Base-by-base conservation (phyloP, 345 rosid species). In the Citrus maxima region DNA sequence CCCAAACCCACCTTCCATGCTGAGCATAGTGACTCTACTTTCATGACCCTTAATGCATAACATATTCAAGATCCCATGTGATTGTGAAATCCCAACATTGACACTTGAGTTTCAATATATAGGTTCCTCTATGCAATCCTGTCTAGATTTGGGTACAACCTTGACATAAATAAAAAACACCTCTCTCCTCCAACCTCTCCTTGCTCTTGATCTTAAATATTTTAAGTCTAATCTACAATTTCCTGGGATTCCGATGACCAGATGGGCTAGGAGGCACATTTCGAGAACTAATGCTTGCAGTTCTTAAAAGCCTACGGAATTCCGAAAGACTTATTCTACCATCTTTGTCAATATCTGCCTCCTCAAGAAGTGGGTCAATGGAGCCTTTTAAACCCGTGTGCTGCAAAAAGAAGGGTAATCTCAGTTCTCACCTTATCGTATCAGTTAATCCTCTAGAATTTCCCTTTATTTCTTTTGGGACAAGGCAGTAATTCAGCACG, bases 341-440 rank as follows among this genome's bases (percentile, higher is more conserved):
- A 79, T 96, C 98, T 81, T 92, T 89, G 78, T 94, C 99, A 0
- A 94, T 88, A 80, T 96, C 99, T 27, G 98, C 98, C 83, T 95
- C 99, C 81, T 96, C 99, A 51, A 94, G 93, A 65, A 93, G 89
- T 63, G 99, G 98, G 75, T 92, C 92, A 22, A 95, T 86, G 34
- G 99, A 95, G 4, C 97, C 98, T 90, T 82, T 93, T 49, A 95
- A 84, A 5, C 98, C 95, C 21, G 97, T 93, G 72, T 93, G 98
- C 97, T 94, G 77, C 87, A 80, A 25, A 81, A 51, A 16, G 79
- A n/a, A 65, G 70, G 70, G 51, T 63, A 60, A 70, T 61, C 61
- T 32, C 59, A 78, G 69, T 55, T 10, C 62, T n/a, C 55, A 79
- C 72, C 4, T 16, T 16, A 5, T 18, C 4, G 58, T 18, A 54